Evolutionary conservation across 1,139 yeast species (phyloP).

Genomic region (Arxiozyma slooffiae): DNA sequence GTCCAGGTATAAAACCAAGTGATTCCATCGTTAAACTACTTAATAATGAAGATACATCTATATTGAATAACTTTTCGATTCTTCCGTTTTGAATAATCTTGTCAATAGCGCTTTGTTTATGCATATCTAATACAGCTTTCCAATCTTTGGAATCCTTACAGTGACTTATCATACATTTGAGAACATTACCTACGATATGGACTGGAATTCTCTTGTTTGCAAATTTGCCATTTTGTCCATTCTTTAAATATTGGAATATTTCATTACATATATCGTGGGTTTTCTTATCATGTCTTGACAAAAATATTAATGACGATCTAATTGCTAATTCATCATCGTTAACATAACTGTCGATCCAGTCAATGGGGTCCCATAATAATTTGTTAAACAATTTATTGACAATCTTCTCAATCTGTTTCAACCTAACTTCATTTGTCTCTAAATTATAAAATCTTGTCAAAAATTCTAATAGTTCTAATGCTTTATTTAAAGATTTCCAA

Average conservation of each 20-base stretch:
- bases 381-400: not conserved
- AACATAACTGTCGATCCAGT: not conserved
- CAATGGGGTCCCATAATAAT: not conserved
- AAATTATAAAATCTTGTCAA: not conserved
- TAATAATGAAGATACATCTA: conserved; percentile 12
- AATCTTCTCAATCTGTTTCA: not conserved
- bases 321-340: conserved; percentile 9
- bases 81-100: not conserved
- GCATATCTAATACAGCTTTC: conserved; percentile 4
- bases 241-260: conserved; percentile 36
- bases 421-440: conserved; percentile 2
- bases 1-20: conserved; percentile 37
- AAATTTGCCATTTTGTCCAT: not conserved
- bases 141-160: conserved; percentile 2
- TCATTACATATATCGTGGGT: conserved; percentile 33
- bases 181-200: conserved; percentile 35
- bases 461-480: not conserved
- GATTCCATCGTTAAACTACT: conserved; percentile 38
- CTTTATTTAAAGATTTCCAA: conserved; percentile 13
- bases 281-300: conserved; percentile 22
- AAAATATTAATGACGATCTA: conserved; percentile 19
- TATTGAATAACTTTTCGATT: not conserved
- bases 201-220: conserved; percentile 38
- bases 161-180: conserved; percentile 24
- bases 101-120: conserved; percentile 19